Base-by-base conservation (phyloP, 2,329 filamentous ascomycete genomes). In the Penicillium oxalicum region DNA sequence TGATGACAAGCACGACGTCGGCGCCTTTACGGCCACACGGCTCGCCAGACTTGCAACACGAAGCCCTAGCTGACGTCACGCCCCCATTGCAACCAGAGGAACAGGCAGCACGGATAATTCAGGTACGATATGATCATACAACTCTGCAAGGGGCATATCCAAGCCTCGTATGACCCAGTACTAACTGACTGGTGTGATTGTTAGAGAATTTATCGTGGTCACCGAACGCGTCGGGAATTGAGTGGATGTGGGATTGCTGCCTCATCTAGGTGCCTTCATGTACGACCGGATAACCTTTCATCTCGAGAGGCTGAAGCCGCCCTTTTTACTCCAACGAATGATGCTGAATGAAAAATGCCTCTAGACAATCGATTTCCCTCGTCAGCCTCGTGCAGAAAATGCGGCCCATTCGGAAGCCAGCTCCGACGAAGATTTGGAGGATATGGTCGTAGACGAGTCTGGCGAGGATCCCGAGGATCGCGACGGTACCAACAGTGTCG, bases 191-290 rank as follows among this genome's bases (percentile, higher is more conserved):
- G 28, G 9, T 27, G 4, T 2, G 5, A 9, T 27, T 9, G 18
- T 9, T 81, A 88, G 72, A 81, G 84, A 56, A 86, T 83, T 26
- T 94, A 90, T 64, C 78, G 89, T 32, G 88, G 88, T 5, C 88
- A 94, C 66, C 78, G 86, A 46, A 77, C 81, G 42, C 78, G 88
- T 38, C 74, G 88, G 41, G 83, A 88, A 65, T 74, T 93, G 58
- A 68, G 79, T 36, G 88, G 88, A 0, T 74, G 85, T 55, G 79
- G 79, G 1, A 65, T 94, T 32, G 79, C 87, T 65, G 78, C 87
- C n/a, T 80, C 76, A 28, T 82, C 83, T 28, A 74, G 87, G 59
- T 91, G 86, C 86, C 72, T 81, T 9, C 81, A 87, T 60, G 84
- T 87, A 47, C 70, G 44, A 1, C 27, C 18, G 13, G 6, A 9